These are phyloP conservation scores for Zygoascus sp. DNA, from an alignment of 1,139 yeast genomes.

Conservation along the genomic window DNA sequence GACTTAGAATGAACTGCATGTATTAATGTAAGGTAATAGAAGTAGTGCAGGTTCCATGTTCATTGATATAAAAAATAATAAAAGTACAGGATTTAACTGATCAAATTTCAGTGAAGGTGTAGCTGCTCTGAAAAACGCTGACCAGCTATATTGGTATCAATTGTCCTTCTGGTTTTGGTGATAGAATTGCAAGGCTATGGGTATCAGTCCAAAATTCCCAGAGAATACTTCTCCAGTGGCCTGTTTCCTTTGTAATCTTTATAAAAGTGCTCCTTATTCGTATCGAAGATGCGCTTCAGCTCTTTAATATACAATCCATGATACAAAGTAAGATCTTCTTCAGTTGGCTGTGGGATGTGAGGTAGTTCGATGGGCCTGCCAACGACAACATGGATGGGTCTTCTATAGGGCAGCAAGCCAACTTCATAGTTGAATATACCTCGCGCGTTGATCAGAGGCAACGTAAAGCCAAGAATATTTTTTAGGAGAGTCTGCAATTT, in stretches of 20 bases:
- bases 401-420: slow-evolving; percentile 82
- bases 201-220: slow-evolving; percentile 23
- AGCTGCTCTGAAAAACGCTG: too few relatives aligned
- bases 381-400: slow-evolving; percentile 62
- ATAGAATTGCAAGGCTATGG: too few relatives aligned
- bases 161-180: too few relatives aligned
- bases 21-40: too few relatives aligned
- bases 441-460: slow-evolving; percentile 88
- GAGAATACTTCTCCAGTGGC: slow-evolving; percentile 14
- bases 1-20: too few relatives aligned
- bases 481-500: slow-evolving; percentile 70
- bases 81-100: too few relatives aligned
- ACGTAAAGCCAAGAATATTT: slow-evolving; percentile 66
- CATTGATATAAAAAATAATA: too few relatives aligned
- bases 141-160: too few relatives aligned
- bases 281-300: slow-evolving; percentile 60
- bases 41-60: too few relatives aligned
- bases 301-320: slow-evolving; percentile 71
- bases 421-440: slow-evolving; percentile 91
- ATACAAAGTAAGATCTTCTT: slow-evolving; percentile 58
- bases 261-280: slow-evolving; percentile 54
- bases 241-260: slow-evolving; percentile 17
- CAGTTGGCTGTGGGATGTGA: slow-evolving; percentile 40
- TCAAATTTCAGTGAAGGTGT: too few relatives aligned
- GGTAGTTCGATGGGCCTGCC: slow-evolving; percentile 81